Base-by-base conservation (phyloP, 768 basidiomycete genomes). In the Strobilomyces dryophilus region DNA sequence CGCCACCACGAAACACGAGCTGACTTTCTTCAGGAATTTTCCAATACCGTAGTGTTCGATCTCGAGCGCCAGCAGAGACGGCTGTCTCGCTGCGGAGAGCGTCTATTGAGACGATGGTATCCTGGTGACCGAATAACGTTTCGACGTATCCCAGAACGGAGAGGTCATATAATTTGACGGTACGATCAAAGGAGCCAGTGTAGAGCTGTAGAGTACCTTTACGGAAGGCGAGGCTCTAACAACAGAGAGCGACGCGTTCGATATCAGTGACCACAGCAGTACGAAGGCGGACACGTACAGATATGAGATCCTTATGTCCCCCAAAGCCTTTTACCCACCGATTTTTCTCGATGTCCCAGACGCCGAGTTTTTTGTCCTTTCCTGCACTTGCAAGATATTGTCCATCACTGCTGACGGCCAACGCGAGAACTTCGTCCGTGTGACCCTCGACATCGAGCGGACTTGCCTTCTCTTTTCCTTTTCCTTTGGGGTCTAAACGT, bases 61-160 rank as follows among this genome's bases (percentile, higher is more conserved):
- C 97, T 32, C 93, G 77, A 1, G 84, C 90, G 18, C 95, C 97
- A 6, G 87, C 88, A 34, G 87, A 94, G 18, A 98, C 82, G 15
- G 88, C 89, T 2, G 84, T 83, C 61, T 98, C 93, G 8, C 82
- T 82, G 32, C 89, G 84, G 15, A 98, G 79, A 7, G 92, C 78
- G 57, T 94, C 91, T 6, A 99, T 62, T 5, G 79, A 75, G 15
- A 89, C 74, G 27, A 97, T 82, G 27, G 82, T 80, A 63, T 98
- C 95, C 72, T 98, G 95, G 66, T 99, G 97, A 1, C 97, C 97
- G 66, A 95, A 99, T 5, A 98, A 75, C 8, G 95, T 98, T 68
- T 99, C 95, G 51, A 98, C 87, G 63, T 94, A 93, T 10, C 92
- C 93, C 78, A 95, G 81, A 6, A 91, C 89, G 55, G 74, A 79